Evolutionary conservation across 495 filamentous ascomycete species (phyloP).

Genomic region (Hypoxylon intermedium): DNA sequence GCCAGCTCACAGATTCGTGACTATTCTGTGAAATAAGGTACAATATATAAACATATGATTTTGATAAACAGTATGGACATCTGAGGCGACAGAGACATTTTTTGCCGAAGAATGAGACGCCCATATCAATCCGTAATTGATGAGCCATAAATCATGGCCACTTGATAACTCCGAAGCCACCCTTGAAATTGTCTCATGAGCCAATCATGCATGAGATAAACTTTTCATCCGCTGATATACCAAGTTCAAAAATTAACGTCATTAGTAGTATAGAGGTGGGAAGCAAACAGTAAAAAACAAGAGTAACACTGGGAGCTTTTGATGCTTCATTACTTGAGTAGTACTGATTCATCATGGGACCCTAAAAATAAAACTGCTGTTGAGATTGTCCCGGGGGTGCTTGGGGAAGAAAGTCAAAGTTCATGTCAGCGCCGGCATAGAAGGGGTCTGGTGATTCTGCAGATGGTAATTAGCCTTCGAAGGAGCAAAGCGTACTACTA

Average conservation of each 20-base stretch:
- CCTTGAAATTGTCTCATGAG: conserved; percentile 6
- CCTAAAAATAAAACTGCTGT: conserved; percentile 58
- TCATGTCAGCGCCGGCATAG: conserved; percentile 58
- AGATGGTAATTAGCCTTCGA: conserved; percentile 9
- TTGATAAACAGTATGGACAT: conserved; percentile 22
- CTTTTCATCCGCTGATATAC: conserved; percentile 15
- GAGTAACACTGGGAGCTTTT: conserved; percentile 3
- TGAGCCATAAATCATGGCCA: not conserved
- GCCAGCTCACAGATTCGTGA: too few relatives aligned
- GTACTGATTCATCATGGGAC: conserved; percentile 2
- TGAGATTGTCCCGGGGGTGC: conserved; percentile 57
- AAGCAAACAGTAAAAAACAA: not conserved
- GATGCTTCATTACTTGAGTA: not conserved
- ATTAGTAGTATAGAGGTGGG: not conserved
- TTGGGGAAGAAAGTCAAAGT: conserved; percentile 59
- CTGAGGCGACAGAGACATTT: conserved; percentile 9
- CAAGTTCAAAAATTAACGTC: conserved; percentile 5
- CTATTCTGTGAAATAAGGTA: not conserved
- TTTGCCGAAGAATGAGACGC: conserved; percentile 2
- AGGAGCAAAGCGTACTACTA: not conserved
- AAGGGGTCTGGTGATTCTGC: conserved; percentile 59
- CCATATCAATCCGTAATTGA: not conserved
- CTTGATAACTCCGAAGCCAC: conserved; percentile 23
- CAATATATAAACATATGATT: not conserved
- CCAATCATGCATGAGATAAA: conserved; percentile 3